A percentile compares a stretch with the other conserved stretches of the same genome.
phyloP scores from a whole-genome alignment of 2,329 filamentous ascomycete genomes.

The Penicillium digitatum region DNA sequence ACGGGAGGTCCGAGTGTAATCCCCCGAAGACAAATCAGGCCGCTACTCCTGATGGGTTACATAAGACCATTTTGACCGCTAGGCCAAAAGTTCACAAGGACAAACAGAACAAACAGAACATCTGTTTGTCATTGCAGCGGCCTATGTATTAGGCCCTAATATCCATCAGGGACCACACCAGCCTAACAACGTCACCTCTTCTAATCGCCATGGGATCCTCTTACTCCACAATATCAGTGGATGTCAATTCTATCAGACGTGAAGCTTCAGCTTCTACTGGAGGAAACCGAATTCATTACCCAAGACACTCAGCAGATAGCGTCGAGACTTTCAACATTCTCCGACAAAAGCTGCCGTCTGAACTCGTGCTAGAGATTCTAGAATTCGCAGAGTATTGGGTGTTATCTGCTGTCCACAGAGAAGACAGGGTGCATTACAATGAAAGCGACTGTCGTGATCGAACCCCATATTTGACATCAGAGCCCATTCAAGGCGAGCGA shows the following conservation, averaged over 20 bases:
- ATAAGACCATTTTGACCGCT: too few species aligned
- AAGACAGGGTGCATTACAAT: neutral
- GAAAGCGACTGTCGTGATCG: neutral
- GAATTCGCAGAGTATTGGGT: slow-evolving; percentile 10
- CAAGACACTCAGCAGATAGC: slow-evolving; percentile 4
- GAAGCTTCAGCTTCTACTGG: neutral
- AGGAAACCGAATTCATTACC: neutral
- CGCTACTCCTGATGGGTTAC: too few species aligned
- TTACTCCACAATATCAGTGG: neutral
- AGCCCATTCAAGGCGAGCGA: slow-evolving; percentile 2
- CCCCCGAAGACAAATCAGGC: too few species aligned
- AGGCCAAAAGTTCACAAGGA: too few species aligned
- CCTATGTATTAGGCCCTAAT: too few species aligned
- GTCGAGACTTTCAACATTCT: slow-evolving; percentile 1
- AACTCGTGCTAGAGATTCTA: slow-evolving; percentile 6
- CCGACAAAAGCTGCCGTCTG: slow-evolving; percentile 5
- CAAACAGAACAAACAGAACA: too few species aligned
- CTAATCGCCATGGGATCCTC: neutral
- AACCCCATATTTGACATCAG: slow-evolving; percentile 6
- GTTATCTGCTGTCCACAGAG: neutral
- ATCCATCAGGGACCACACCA: too few species aligned
- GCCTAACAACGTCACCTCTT: neutral
- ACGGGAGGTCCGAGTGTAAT: too few species aligned
- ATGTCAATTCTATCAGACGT: neutral
- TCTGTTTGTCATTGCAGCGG: too few species aligned